Evolutionary conservation across 306 rosid genomes (phyloP), one percentile per base, ranked within the genome.

Genomic region (Fagus sylvatica): DNA sequence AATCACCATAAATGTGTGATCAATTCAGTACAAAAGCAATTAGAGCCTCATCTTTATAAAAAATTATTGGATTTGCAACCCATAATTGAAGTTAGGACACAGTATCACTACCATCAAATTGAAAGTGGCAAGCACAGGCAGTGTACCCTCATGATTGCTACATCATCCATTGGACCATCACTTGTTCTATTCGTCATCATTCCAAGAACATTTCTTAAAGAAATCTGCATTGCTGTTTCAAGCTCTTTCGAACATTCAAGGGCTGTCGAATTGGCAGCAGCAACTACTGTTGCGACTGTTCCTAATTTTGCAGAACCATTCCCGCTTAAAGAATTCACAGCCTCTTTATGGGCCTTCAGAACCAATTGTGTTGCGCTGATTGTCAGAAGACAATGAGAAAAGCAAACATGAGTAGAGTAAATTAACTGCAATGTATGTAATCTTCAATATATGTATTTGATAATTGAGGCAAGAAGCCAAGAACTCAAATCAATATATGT

Each of bases 261-360:
- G 70, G 99, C 99, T 9, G 97, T 91, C 57, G 99, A 90, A 84
- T 93, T 93, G 59, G 99, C 99, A 73, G 99, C 98, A 84, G 99
- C 96, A 76, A 96, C 96, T 57, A 93, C 99, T 32, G 99, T 76
- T 75, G 99, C 99, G 78, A 96, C 98, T 5, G 97, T 90, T 87
- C 99, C 99, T 72, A 96, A 82, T 85, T 90, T 91, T 57, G 99
- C 75, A 71, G 99, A 91, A 67, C 99, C 97, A 80, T 73, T 90
- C 76, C 99, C 99, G 55, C 99, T 93, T 82, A 93, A 88, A 72
- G 98, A 93, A 89, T 90, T 91, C 69, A 96, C 99, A 72, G 99
- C 99, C 84, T 96, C 99, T 80, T 89, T 93, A 76, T 96, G 99
- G 64, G 98, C 99, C 84, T 89, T 96, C n/a, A 96, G 89, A 68